These are phyloP conservation scores for Actinidia polygama DNA, from an alignment of 179 eudicot genomes.

Conservation along the genomic window DNA sequence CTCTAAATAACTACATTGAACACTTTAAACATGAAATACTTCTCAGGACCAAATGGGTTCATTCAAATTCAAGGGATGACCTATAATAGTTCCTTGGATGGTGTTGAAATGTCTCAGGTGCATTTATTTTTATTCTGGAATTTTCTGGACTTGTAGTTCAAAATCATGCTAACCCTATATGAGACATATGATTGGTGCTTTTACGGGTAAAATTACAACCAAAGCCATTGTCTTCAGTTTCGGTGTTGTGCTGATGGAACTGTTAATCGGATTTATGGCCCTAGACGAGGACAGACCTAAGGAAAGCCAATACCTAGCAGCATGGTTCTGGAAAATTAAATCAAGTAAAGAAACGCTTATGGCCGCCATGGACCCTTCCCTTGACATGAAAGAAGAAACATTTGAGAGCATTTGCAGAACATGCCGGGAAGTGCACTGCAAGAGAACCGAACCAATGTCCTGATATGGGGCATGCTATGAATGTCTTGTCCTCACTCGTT, in stretches of 20 bases:
- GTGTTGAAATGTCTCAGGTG: too few relatives aligned
- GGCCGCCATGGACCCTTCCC: conserved; percentile 71
- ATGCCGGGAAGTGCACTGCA: conserved; percentile 95
- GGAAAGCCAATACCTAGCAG: conserved; percentile 83
- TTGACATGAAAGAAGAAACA: conserved; percentile 64
- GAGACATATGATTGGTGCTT: conserved; percentile 42
- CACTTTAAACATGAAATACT: too few relatives aligned
- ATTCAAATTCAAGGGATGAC: neutral
- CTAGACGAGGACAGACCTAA: conserved; percentile 82
- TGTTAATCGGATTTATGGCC: conserved; percentile 84
- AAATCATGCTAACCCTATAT: neutral
- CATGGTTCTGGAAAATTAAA: conserved; percentile 88
- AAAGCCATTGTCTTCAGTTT: conserved; percentile 91
- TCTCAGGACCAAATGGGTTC: too few relatives aligned
- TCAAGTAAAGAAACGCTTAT: conserved; percentile 62
- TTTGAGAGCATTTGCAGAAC: conserved; percentile 71
- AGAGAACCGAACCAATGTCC: conserved; percentile 90
- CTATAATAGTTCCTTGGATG: too few relatives aligned
- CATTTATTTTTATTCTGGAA: neutral
- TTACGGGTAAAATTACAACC: conserved; percentile 88
- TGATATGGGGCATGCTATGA: conserved; percentile 95
- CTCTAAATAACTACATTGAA: too few relatives aligned
- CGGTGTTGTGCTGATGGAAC: conserved; percentile 90
- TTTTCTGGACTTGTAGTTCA: neutral
- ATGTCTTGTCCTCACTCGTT: conserved; percentile 72